Base-by-base conservation (phyloP, 164 flowering plant genomes). In the Houttuynia cordata region DNA sequence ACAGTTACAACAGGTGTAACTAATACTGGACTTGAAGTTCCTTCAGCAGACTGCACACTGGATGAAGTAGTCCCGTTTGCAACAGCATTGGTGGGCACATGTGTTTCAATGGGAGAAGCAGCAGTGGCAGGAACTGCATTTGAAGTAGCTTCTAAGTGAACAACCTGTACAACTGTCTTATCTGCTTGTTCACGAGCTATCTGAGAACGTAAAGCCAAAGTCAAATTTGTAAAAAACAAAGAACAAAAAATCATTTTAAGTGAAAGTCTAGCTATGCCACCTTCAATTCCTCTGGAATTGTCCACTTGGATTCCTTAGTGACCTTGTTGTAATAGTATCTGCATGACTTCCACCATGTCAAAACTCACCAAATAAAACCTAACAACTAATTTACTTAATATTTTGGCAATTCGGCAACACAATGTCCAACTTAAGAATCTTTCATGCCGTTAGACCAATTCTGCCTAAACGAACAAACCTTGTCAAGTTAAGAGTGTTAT, bases 271-370 rank as follows among this genome's bases (percentile, higher is more conserved):
- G 13, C 37, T 30, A 8, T 30, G 21, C 62, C 64, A 93, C 98
- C 97, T 86, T 83, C 61, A 93, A 66, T 41, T 90, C 98, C 54
- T 93, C 97, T 39, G 98, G 98, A 3, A 93, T 84, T 54, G 82
- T 68, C 98, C 98, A 93, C 67, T 81, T 86, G 19, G 98, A 90
- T 71, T 86, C 81, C 67, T 84, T 84, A 50, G 96, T 89, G 53
- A 69, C 76, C 80, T 89, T 92, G 77, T 92, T 87, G 79, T 84
- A 83, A 68, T 81, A 92, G 71, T 89, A 92, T 81, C 98, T 92
- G 80, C n/a, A 64, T 58, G 59, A 59, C 10, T 30, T 23, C 21
- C 23, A 24, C 37, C 57, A 54, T 6, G 21, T 13, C 57, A 54
- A 54, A 30, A 1, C 17, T 12, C 12, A 45, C 2, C 8, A 12